Percentiles rank a stretch among this genome's conserved stretches.
Evolutionary conservation across 371 early-diverging fungal species (phyloP).

Genomic region (Smittium culicis): DNA sequence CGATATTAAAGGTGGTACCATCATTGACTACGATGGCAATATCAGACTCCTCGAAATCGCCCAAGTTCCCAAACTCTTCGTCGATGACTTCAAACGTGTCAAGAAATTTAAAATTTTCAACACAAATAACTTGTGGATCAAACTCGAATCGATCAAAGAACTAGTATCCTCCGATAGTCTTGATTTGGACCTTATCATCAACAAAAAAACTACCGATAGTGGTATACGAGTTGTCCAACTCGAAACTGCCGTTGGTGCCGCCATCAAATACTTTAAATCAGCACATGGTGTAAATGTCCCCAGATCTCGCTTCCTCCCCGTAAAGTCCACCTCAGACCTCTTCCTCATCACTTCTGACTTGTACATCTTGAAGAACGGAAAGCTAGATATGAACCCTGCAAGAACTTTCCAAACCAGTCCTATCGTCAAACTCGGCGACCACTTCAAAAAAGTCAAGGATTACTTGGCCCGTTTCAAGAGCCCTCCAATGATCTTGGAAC

Average conservation of each 20-base stretch:
- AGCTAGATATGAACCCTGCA: slow-evolving; percentile 80
- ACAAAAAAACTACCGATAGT: slow-evolving; percentile 73
- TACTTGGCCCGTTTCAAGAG: slow-evolving; percentile 73
- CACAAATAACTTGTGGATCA: slow-evolving; percentile 99
- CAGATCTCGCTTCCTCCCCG: slow-evolving; percentile 95
- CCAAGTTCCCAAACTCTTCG: slow-evolving; percentile 94
- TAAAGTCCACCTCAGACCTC: slow-evolving; percentile 97
- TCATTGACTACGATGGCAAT: slow-evolving; percentile 93
- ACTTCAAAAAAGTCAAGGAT: slow-evolving; percentile 91
- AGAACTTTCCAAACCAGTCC: slow-evolving; percentile 89
- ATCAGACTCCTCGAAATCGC: slow-evolving; percentile 98
- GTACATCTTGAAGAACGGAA: slow-evolving; percentile 85
- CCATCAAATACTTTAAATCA: slow-evolving; percentile 95
- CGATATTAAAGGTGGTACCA: slow-evolving; percentile 99
- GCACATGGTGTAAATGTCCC: slow-evolving; percentile 98
- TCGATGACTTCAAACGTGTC: slow-evolving; percentile 97
- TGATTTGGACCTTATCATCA: slow-evolving; percentile 95
- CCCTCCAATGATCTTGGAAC: slow-evolving; percentile 91
- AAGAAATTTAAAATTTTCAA: slow-evolving; percentile 99
- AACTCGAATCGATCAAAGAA: slow-evolving; percentile 89
- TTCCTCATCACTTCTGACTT: slow-evolving; percentile 95
- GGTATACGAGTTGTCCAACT: slow-evolving; percentile 97
- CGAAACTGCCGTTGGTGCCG: slow-evolving; percentile 99
- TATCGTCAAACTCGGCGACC: slow-evolving; percentile 91
- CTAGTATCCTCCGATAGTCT: slow-evolving; percentile 68